Conservation (phyloP, 2,329 filamentous ascomycete species). For the Fusarium tricinctum region DNA sequence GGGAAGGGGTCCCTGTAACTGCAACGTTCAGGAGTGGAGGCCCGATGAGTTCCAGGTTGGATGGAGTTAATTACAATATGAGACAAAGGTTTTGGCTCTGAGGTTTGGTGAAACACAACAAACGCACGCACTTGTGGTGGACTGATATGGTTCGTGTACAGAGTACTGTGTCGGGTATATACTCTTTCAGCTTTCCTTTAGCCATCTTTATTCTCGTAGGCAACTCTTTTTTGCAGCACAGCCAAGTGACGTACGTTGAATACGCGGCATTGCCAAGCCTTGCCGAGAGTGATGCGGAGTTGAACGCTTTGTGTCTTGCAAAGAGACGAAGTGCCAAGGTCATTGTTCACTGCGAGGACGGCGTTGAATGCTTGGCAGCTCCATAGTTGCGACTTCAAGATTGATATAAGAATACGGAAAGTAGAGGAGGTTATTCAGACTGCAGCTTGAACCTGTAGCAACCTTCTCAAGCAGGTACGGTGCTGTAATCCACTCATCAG, state of each 20-base stretch:
- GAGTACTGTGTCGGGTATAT: background rate
- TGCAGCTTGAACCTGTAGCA: background rate
- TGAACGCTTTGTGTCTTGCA: slow-evolving; percentile 13
- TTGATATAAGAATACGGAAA: slow-evolving; percentile 1
- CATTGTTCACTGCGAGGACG: background rate
- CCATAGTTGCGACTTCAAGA: background rate
- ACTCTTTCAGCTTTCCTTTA: slow-evolving; percentile 3
- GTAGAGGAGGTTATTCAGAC: slow-evolving; percentile 9
- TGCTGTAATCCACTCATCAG: slow-evolving; percentile 3
- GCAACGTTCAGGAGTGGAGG: background rate
- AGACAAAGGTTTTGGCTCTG: slow-evolving; percentile 20
- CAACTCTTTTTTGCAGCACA: slow-evolving; percentile 31
- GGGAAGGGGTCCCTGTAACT: slow-evolving; percentile 30
- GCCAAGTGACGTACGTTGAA: slow-evolving; percentile 42
- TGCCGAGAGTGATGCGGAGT: slow-evolving; percentile 28
- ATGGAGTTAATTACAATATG: slow-evolving; percentile 11
- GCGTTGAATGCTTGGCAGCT: slow-evolving; percentile 10
- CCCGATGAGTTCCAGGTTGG: slow-evolving; percentile 12
- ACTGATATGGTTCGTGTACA: background rate
- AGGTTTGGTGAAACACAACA: slow-evolving; percentile 20
- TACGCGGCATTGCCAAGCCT: slow-evolving; percentile 45
- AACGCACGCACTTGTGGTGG: slow-evolving; percentile 12
- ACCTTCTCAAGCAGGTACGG: background rate
- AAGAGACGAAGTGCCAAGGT: slow-evolving; percentile 29
- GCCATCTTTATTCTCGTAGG: slow-evolving; percentile 7